Percentiles rank a stretch among this genome's conserved stretches.
phyloP scores from a whole-genome alignment of 2,329 filamentous ascomycete genomes.

The Penicillium concentricum region DNA sequence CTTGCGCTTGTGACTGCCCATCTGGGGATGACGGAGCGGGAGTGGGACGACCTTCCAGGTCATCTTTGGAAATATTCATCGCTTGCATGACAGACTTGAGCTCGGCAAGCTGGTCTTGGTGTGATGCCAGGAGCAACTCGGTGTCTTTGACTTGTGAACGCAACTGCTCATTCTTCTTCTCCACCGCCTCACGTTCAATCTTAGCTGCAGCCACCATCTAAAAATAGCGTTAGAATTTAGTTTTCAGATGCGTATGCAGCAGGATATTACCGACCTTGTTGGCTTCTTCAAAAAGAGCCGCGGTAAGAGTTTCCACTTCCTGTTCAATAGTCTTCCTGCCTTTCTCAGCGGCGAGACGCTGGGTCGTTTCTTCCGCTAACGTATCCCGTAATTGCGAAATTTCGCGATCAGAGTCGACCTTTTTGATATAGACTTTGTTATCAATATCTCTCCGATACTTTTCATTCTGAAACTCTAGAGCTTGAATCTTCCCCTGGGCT shows the following conservation, averaged over 20 bases:
- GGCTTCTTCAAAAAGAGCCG: constrained; percentile 94
- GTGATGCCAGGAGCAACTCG: constrained; percentile 78
- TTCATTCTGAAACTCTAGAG: constrained; percentile 67
- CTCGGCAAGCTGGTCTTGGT: constrained; percentile 89
- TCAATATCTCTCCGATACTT: constrained; percentile 69
- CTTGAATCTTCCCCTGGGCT: constrained; percentile 64
- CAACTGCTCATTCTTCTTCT: constrained; percentile 84
- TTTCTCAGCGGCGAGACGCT: constrained; percentile 65
- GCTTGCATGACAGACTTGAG: constrained; percentile 91
- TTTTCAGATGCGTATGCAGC: neutral
- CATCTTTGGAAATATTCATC: constrained; percentile 70
- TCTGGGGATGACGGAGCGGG: constrained; percentile 78
- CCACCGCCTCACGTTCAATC: constrained; percentile 74
- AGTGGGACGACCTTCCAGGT: constrained; percentile 66
- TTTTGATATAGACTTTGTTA: constrained; percentile 73
- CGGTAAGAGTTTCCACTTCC: constrained; percentile 85
- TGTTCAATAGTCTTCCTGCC: constrained; percentile 88
- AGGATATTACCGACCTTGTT: constrained; percentile 64
- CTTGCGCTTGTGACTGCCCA: constrained; percentile 56
- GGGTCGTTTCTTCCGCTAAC: constrained; percentile 64
- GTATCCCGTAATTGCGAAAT: constrained; percentile 59
- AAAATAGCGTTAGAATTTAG: constrained; percentile 14
- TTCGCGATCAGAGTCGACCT: constrained; percentile 71
- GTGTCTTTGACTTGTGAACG: constrained; percentile 82
- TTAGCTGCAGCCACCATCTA: constrained; percentile 91